Percentiles rank a stretch among this genome's conserved stretches.
Conservation (phyloP, 2,329 filamentous ascomycete species). For the Botrytis fragariae region DNA sequence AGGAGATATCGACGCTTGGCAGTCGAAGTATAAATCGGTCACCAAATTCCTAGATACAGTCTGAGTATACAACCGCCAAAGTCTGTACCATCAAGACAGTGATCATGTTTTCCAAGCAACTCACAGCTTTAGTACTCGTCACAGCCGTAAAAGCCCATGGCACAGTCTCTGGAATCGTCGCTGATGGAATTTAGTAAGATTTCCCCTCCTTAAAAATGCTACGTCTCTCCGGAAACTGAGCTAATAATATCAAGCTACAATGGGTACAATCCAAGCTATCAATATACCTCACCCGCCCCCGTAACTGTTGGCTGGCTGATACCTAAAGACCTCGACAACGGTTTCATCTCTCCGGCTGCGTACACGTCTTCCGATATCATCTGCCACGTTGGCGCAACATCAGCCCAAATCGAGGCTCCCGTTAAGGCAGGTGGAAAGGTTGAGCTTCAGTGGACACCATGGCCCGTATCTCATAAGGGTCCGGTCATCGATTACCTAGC, state of each 20-base stretch:
- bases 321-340: slow-evolving; percentile 49
- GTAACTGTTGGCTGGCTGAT: slow-evolving; percentile 53
- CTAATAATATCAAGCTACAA: slow-evolving; percentile 37
- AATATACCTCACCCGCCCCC: slow-evolving; percentile 40
- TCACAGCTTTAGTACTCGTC: slow-evolving; percentile 26
- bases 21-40: not conserved
- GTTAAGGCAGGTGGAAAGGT: slow-evolving; percentile 60
- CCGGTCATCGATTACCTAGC: slow-evolving; percentile 38
- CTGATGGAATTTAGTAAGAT: slow-evolving; percentile 35
- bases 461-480: slow-evolving; percentile 61
- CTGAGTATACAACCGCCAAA: not conserved
- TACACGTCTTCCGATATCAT: slow-evolving; percentile 55
- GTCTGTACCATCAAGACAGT: not conserved
- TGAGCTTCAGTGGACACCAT: slow-evolving; percentile 59
- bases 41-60: not conserved
- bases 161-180: slow-evolving; percentile 33
- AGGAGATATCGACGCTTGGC: not conserved
- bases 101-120: slow-evolving; percentile 26
- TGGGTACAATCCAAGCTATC: slow-evolving; percentile 35
- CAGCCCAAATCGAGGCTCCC: slow-evolving; percentile 50
- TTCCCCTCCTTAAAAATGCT: not conserved
- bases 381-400: slow-evolving; percentile 57
- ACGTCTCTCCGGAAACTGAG: not conserved
- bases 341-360: slow-evolving; percentile 48
- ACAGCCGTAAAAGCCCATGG: slow-evolving; percentile 33